Conservation (phyloP, 371 early-diverging fungal species). For the Mortierella sp. region DNA sequence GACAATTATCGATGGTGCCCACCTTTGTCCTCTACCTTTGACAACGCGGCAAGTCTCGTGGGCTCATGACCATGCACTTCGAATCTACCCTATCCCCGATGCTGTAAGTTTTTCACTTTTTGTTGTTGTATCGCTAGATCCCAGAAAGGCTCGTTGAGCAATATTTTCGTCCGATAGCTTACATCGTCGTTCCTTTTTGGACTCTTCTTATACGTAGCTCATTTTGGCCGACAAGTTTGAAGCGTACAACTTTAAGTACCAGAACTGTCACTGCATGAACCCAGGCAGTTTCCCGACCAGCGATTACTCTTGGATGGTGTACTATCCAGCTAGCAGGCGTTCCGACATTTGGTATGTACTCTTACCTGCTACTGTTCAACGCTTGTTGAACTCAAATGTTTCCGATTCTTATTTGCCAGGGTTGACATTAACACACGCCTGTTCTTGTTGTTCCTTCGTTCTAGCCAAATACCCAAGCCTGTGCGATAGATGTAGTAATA, state of each 20-base stretch:
- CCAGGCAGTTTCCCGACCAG: slow-evolving; percentile 89
- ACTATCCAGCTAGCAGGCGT: slow-evolving; percentile 76
- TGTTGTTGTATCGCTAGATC: background rate
- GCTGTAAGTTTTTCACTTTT: slow-evolving; percentile 65
- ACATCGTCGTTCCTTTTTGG: background rate
- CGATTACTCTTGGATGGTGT: slow-evolving; percentile 81
- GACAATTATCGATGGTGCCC: slow-evolving; percentile 88
- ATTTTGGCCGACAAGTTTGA: slow-evolving; percentile 91
- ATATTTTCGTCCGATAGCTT: too few relatives aligned
- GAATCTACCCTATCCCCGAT: slow-evolving; percentile 91
- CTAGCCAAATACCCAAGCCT: slow-evolving; percentile 54
- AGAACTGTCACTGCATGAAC: slow-evolving; percentile 83
- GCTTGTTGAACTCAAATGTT: too few relatives aligned
- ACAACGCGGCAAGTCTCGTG: slow-evolving; percentile 81
- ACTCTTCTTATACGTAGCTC: slow-evolving; percentile 62
- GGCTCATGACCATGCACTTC: slow-evolving; percentile 86
- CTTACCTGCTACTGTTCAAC: slow-evolving; percentile 29
- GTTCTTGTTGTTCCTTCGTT: background rate
- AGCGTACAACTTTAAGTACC: slow-evolving; percentile 76
- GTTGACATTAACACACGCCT: background rate
- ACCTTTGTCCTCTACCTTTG: slow-evolving; percentile 86
- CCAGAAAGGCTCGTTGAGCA: too few relatives aligned
- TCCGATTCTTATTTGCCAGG: too few relatives aligned
- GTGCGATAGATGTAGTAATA: slow-evolving; percentile 23
- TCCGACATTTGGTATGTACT: slow-evolving; percentile 66